phyloP scores from a whole-genome alignment of 352 stramenopile species.

The Pythium vanterpoolii region DNA sequence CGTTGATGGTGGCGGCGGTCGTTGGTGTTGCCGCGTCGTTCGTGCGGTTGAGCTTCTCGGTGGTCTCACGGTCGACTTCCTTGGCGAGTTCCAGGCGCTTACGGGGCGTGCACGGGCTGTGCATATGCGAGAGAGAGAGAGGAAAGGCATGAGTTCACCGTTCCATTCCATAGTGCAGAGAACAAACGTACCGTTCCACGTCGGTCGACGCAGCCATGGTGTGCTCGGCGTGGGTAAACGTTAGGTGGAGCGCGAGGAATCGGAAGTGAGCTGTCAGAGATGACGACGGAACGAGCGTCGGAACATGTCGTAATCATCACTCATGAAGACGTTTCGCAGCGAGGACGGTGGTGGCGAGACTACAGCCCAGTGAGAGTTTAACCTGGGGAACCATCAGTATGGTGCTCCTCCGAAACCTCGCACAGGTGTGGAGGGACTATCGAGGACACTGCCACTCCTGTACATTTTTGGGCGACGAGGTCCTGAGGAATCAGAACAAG shows the following conservation, averaged over 20 bases:
- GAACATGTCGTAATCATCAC: no score
- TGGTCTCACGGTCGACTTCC: conserved; percentile 48
- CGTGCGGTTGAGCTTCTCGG: conserved; percentile 19
- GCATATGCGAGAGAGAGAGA: neutral
- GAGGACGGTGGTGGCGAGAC: neutral
- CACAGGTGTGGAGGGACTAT: neutral
- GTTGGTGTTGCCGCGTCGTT: neutral
- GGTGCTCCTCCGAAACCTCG: neutral
- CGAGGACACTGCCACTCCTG: neutral
- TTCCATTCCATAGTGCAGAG: neutral
- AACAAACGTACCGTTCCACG: conserved; percentile 14
- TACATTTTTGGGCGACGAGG: neutral
- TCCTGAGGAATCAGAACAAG: conserved; percentile 5
- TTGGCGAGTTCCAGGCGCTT: conserved; percentile 60
- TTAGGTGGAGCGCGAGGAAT: neutral
- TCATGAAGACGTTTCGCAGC: neutral
- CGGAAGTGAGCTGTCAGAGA: neutral
- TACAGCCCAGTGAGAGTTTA: no score
- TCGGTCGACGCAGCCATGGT: conserved; percentile 17
- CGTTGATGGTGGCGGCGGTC: neutral
- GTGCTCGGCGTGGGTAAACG: neutral
- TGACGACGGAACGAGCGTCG: no score
- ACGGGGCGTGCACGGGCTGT: conserved; percentile 56
- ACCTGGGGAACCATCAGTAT: neutral
- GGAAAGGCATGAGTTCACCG: neutral